Conservation (phyloP, 495 filamentous ascomycete genomes). For the Aspergillus sclerotioniger region DNA sequence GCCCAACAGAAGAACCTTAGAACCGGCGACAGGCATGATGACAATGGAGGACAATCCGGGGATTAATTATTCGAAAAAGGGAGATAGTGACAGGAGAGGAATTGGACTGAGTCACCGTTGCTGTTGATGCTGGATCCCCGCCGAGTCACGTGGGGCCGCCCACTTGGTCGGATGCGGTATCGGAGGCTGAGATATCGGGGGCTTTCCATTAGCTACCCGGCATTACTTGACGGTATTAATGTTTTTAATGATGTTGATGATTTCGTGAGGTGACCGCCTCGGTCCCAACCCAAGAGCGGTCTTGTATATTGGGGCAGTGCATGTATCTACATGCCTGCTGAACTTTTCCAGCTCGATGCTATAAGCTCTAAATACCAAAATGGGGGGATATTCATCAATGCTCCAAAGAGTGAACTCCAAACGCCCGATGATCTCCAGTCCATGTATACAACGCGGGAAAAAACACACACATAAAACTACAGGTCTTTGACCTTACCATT, state of each 20-base stretch:
- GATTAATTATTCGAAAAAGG: slow-evolving; percentile 6
- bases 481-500: slow-evolving; percentile 32
- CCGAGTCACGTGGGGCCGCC: slow-evolving; percentile 21
- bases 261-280: too few species aligned
- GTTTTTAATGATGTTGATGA: too few species aligned
- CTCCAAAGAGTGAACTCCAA: too few species aligned
- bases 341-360: too few species aligned
- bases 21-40: slow-evolving; percentile 43
- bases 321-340: too few species aligned
- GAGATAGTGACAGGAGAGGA: slow-evolving; percentile 13
- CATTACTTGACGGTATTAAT: not conserved
- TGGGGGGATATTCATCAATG: too few species aligned
- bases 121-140: slow-evolving; percentile 10
- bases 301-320: too few species aligned
- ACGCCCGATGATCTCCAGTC: too few species aligned
- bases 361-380: too few species aligned
- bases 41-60: slow-evolving; percentile 1
- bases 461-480: slow-evolving; percentile 15
- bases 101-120: slow-evolving; percentile 5
- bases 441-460: too few species aligned
- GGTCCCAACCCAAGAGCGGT: too few species aligned
- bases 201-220: not conserved
- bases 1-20: slow-evolving; percentile 69
- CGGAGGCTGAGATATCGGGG: slow-evolving; percentile 9
- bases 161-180: slow-evolving; percentile 13